phyloP scores from a whole-genome alignment of 2,329 filamentous ascomycete genomes.

The Magnaporthiopsis rhizophila region DNA sequence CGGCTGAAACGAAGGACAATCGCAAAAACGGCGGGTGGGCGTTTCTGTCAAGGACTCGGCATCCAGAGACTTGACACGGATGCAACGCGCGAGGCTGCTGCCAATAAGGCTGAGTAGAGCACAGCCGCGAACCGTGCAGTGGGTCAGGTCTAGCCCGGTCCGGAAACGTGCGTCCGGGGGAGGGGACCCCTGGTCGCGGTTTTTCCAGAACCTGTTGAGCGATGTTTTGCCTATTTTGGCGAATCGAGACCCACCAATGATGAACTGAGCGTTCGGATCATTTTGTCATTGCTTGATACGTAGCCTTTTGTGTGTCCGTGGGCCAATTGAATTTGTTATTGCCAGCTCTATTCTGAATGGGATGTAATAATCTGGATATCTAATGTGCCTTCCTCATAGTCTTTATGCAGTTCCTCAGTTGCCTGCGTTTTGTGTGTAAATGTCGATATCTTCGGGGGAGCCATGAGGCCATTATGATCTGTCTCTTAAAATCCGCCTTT shows the following conservation, averaged over 20 bases:
- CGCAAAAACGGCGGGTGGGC: not conserved
- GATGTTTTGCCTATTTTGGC: not conserved
- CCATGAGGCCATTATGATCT: not conserved
- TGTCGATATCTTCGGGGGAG: not conserved
- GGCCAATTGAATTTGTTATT: no score
- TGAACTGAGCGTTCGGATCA: not conserved
- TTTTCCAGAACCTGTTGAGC: not conserved
- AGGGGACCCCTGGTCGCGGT: not conserved
- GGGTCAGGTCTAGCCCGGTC: not conserved
- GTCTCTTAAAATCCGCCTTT: not conserved
- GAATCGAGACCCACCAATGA: not conserved
- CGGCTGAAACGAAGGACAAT: not conserved
- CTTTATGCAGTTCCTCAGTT: not conserved
- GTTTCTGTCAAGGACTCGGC: not conserved
- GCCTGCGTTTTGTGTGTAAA: not conserved
- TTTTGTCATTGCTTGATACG: not conserved
- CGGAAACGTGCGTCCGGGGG: not conserved
- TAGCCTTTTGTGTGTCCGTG: no score
- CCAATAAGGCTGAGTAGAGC: not conserved
- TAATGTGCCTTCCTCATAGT: not conserved
- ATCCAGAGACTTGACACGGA: not conserved
- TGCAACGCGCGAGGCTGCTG: not conserved
- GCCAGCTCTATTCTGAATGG: no score
- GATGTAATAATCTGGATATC: no score
- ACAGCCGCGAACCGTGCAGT: not conserved